Evolutionary conservation across 2,329 filamentous ascomycete genomes (phyloP).

Genomic region (Colletotrichum destructivum): DNA sequence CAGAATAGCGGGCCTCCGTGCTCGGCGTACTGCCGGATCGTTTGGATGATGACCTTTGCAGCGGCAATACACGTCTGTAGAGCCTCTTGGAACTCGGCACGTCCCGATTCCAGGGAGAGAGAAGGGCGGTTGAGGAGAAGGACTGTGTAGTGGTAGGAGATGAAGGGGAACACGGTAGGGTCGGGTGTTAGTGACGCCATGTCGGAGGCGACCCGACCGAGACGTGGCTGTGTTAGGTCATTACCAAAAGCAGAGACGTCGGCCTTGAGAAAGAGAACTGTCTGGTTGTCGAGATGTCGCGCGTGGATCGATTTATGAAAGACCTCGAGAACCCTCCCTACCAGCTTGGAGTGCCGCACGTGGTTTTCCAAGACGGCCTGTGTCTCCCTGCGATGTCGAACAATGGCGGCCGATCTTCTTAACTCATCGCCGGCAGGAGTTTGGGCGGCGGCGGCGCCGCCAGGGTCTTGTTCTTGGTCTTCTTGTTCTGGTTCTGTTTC

Average conservation of each 20-base stretch:
- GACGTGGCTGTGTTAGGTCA: slow-evolving; percentile 9
- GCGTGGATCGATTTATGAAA: slow-evolving; percentile 39
- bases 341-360: slow-evolving; percentile 26
- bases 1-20: slow-evolving; percentile 45
- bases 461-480: neutral
- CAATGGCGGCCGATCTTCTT: slow-evolving; percentile 7
- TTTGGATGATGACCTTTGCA: slow-evolving; percentile 23
- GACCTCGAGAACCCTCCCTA: slow-evolving; percentile 30
- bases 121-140: slow-evolving; percentile 53
- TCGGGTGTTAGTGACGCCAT: slow-evolving; percentile 19
- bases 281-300: slow-evolving; percentile 18
- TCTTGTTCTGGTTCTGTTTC: neutral
- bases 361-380: slow-evolving; percentile 31
- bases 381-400: slow-evolving; percentile 22
- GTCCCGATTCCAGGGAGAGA: slow-evolving; percentile 47
- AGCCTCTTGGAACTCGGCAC: slow-evolving; percentile 30
- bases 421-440: neutral
- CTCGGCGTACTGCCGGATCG: slow-evolving; percentile 15
- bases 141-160: slow-evolving; percentile 50
- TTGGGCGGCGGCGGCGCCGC: no score
- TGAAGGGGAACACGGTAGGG: slow-evolving; percentile 31
- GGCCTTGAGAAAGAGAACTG: slow-evolving; percentile 35
- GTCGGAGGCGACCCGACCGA: neutral
- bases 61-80: slow-evolving; percentile 34
- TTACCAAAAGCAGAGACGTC: slow-evolving; percentile 38